These are phyloP conservation scores for Suillus ampliporus DNA, from an alignment of 768 basidiomycete genomes.

Conservation along the genomic window DNA sequence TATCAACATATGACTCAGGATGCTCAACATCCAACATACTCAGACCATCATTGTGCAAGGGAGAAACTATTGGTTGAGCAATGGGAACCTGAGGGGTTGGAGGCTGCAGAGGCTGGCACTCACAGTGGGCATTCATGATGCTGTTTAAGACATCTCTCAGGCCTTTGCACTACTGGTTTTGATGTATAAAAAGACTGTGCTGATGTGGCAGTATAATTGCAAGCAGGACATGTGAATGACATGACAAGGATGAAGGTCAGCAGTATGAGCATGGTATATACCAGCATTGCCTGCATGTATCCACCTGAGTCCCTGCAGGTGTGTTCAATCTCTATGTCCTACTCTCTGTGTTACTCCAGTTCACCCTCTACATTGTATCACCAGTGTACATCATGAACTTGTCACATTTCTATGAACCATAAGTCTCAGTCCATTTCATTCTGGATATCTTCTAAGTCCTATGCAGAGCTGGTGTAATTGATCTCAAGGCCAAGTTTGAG, in stretches of 20 bases:
- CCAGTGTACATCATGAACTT: slow-evolving; percentile 94
- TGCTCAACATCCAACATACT: neutral
- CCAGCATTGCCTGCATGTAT: neutral
- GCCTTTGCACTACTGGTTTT: neutral
- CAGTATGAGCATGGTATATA: neutral
- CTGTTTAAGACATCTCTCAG: neutral
- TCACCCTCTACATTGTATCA: slow-evolving; percentile 89
- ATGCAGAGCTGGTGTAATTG: slow-evolving; percentile 72
- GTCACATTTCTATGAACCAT: slow-evolving; percentile 80
- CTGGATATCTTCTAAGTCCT: slow-evolving; percentile 13
- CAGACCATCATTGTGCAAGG: neutral
- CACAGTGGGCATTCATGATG: neutral
- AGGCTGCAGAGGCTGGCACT: neutral
- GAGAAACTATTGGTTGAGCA: neutral
- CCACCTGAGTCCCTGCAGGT: neutral
- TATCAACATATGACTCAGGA: neutral
- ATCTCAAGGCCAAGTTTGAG: slow-evolving; percentile 96
- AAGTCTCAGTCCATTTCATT: slow-evolving; percentile 38
- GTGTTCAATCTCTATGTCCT: slow-evolving; percentile 94
- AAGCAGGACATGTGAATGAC: neutral
- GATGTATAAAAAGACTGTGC: neutral
- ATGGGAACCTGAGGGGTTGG: neutral
- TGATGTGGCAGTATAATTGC: neutral
- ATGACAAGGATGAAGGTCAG: neutral
- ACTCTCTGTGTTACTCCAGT: slow-evolving; percentile 89